Percentiles rank a stretch among this genome's conserved stretches.
Evolutionary conservation across 306 rosid species (phyloP).

Genomic region (Vachellia pachyceras): DNA sequence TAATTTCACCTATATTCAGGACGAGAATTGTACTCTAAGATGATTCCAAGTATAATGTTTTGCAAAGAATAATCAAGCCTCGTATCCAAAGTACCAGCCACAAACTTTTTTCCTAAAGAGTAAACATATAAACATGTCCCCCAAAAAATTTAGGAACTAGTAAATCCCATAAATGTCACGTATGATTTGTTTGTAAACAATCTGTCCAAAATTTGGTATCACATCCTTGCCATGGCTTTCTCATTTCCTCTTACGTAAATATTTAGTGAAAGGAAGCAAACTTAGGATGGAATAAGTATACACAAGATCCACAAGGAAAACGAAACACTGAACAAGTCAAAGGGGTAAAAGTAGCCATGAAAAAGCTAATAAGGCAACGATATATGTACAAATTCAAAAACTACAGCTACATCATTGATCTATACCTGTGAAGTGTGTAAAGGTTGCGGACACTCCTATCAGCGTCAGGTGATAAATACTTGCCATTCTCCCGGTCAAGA

Average conservation of each 20-base stretch:
- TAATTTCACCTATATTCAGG: background rate
- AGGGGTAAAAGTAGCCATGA: background rate
- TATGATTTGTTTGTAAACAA: background rate
- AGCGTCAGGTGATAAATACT: conserved; percentile 93
- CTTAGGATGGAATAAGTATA: background rate
- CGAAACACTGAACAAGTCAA: conserved; percentile 25
- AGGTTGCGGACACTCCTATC: conserved; percentile 88
- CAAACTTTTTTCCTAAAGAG: conserved; percentile 13
- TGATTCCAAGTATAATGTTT: background rate
- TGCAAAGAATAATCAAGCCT: background rate
- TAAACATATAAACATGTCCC: background rate
- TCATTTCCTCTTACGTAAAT: background rate
- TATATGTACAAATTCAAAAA: background rate
- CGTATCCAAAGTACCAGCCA: background rate
- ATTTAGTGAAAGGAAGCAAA: background rate
- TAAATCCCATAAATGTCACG: background rate
- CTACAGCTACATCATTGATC: conserved; percentile 11
- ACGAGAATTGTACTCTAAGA: background rate
- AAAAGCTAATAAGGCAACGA: background rate
- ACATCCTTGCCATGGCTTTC: background rate
- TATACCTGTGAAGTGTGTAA: conserved; percentile 93
- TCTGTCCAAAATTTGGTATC: background rate
- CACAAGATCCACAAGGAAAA: background rate
- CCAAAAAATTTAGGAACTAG: background rate
- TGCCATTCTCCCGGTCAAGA: conserved; percentile 91